Percentiles rank a stretch among this genome's conserved stretches.
phyloP scores from a whole-genome alignment of 768 basidiomycete species.

The Strobilomyces confusus region DNA sequence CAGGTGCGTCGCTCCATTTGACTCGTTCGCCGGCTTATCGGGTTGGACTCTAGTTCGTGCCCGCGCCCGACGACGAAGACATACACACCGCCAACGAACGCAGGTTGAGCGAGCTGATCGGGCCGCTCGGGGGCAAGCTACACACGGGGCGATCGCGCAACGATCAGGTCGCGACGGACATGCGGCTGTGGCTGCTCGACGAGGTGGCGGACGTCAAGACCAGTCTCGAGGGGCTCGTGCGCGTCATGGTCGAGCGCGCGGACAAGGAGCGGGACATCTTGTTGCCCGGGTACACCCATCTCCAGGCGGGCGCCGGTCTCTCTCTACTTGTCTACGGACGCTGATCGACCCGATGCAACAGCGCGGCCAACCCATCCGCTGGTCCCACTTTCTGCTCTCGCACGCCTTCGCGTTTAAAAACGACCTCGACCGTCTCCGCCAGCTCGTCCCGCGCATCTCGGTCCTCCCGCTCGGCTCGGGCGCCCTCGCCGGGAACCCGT shows the following conservation, averaged over 20 bases:
- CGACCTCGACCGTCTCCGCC: slow-evolving; percentile 80
- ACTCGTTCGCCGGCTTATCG: background rate
- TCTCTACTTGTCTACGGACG: background rate
- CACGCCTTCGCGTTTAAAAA: slow-evolving; percentile 92
- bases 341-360: slow-evolving; percentile 30
- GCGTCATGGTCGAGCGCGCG: slow-evolving; percentile 87
- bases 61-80: slow-evolving; percentile 90
- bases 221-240: slow-evolving; percentile 72
- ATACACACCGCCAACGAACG: slow-evolving; percentile 99
- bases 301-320: slow-evolving; percentile 57
- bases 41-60: slow-evolving; percentile 52
- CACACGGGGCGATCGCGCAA: slow-evolving; percentile 97
- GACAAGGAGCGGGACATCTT: slow-evolving; percentile 89
- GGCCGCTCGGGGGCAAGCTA: slow-evolving; percentile 88
- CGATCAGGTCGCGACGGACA: slow-evolving; percentile 98
- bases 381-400: slow-evolving; percentile 95
- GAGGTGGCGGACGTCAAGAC: slow-evolving; percentile 65
- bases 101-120: slow-evolving; percentile 88
- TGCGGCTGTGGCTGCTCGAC: slow-evolving; percentile 92
- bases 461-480: slow-evolving; percentile 92
- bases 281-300: slow-evolving; percentile 95
- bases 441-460: slow-evolving; percentile 86
- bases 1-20: slow-evolving; percentile 39
- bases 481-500: slow-evolving; percentile 95
- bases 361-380: slow-evolving; percentile 98